Evolutionary conservation across 177 flowering plant genomes (phyloP).

Genomic region (Vitis hybrid): DNA sequence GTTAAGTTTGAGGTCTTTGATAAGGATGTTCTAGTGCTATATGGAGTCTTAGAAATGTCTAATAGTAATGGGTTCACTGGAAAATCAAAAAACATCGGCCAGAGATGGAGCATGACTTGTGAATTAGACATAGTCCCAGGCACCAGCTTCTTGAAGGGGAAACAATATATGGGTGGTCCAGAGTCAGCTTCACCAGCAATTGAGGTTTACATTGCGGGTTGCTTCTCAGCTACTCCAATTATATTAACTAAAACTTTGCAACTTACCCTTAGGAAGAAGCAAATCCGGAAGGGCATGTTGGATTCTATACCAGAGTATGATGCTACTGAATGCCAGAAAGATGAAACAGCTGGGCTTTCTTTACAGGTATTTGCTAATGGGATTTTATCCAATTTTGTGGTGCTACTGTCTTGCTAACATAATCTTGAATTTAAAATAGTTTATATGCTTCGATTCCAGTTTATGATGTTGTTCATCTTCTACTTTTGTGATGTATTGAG

Average conservation of each 20-base stretch:
- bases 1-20: slow-evolving; percentile 74
- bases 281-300: slow-evolving; percentile 45
- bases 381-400: neutral
- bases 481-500: no score
- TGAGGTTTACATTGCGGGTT: slow-evolving; percentile 81
- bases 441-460: neutral
- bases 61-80: slow-evolving; percentile 34
- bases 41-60: slow-evolving; percentile 62
- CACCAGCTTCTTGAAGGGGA: slow-evolving; percentile 54
- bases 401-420: no score
- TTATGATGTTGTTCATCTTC: neutral
- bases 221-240: slow-evolving; percentile 62
- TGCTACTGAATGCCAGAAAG: slow-evolving; percentile 38
- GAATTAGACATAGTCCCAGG: slow-evolving; percentile 40
- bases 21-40: slow-evolving; percentile 56
- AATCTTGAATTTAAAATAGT: no score
- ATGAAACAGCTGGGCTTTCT: slow-evolving; percentile 36
- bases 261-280: slow-evolving; percentile 51
- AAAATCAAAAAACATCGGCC: slow-evolving; percentile 35
- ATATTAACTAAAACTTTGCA: slow-evolving; percentile 74
- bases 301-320: slow-evolving; percentile 75
- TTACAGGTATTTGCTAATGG: slow-evolving; percentile 47
- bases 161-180: slow-evolving; percentile 29
- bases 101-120: slow-evolving; percentile 66
- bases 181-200: slow-evolving; percentile 52